Evolutionary conservation across 2,329 filamentous ascomycete genomes (phyloP), one percentile per base, ranked within the genome.

Genomic region (Cordyceps militaris): DNA sequence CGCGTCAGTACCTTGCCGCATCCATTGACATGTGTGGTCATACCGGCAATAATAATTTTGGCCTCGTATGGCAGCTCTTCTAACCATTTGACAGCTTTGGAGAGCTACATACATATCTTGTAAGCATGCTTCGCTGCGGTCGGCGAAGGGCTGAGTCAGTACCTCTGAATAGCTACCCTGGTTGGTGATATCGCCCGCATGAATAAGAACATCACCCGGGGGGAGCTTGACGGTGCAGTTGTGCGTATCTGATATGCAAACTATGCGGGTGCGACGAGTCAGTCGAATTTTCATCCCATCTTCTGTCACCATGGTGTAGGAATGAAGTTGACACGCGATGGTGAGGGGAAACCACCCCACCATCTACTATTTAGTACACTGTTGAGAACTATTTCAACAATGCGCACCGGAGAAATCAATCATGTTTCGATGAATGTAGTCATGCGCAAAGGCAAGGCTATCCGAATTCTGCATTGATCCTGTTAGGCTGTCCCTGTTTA

Each of bases 211-310:
- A 67, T 92, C 87, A 42, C 88, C 88, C 23, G 78, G 78, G 0
- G 88, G 88, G 1, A 91, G 77, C 64, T 82, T 85, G 63, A 81
- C 76, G 2, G 77, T 77, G 63, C 75, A 78, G 67, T 89, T 89
- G 70, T 91, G 87, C 2, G 87, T 91, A 71, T 92, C 88, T 4
- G 88, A 88, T 57, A 91, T 79, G 71, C 87, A 90, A 54, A 91
- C 86, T 58, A 91, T 79, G 60, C 87, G 80, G 6, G 86, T 85
- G 61, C 79, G 73, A 54, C 77, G 54, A 34, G 34, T 30, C 23
- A 24, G 19, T n/a, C 46, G 46, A n/a, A 4, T 6, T 19, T 43
- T 50, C 19, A 26, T 19, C 36, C 28, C 28, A 24, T 43, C 14
- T 42, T n/a, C 9, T 26, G 36, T 42, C 26, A 36, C 32, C 54